These are phyloP conservation scores for Globisporangium viniferum DNA, from an alignment of 352 stramenopile genomes.

Conservation along the genomic window DNA sequence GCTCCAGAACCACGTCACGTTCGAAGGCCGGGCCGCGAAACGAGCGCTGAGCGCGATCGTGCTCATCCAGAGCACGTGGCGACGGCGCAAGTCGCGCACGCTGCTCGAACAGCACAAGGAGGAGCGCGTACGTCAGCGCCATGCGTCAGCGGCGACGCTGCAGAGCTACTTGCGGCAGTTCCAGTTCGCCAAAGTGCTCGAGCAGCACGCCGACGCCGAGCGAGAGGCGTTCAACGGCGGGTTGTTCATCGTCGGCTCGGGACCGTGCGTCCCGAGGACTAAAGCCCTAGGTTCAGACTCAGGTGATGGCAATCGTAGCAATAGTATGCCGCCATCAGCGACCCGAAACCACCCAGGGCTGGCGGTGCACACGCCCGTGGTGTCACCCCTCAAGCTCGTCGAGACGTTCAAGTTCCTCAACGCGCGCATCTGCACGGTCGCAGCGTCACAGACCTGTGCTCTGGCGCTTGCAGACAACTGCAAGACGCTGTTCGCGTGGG, in stretches of 20 bases:
- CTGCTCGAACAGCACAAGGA: constrained; percentile 26
- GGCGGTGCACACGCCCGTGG: neutral
- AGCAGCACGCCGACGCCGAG: constrained; percentile 52
- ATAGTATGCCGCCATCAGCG: neutral
- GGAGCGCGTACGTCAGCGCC: constrained; percentile 29
- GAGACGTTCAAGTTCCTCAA: constrained; percentile 43
- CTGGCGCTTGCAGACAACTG: constrained; percentile 39
- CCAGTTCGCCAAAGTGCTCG: constrained; percentile 44
- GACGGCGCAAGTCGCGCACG: constrained; percentile 38
- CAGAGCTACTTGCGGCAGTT: constrained; percentile 54
- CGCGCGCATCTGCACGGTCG: constrained; percentile 28
- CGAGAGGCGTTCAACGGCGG: constrained; percentile 52
- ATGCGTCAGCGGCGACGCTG: constrained; percentile 41
- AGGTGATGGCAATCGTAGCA: neutral
- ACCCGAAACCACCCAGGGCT: constrained; percentile 10
- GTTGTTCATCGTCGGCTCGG: constrained; percentile 46
- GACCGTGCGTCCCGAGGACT: constrained; percentile 24
- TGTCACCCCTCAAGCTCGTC: constrained; percentile 34
- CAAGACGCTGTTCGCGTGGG: constrained; percentile 52
- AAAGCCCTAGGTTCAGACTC: neutral
- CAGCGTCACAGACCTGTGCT: constrained; percentile 45
- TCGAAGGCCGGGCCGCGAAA: constrained; percentile 37
- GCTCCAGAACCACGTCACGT: constrained; percentile 44
- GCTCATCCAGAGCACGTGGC: constrained; percentile 69
- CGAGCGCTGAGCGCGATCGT: constrained; percentile 36